Percentiles rank a stretch among this genome's conserved stretches.
Evolutionary conservation across 1,284 basidiomycete species (phyloP).

Genomic region (Hymenochaete sp.): DNA sequence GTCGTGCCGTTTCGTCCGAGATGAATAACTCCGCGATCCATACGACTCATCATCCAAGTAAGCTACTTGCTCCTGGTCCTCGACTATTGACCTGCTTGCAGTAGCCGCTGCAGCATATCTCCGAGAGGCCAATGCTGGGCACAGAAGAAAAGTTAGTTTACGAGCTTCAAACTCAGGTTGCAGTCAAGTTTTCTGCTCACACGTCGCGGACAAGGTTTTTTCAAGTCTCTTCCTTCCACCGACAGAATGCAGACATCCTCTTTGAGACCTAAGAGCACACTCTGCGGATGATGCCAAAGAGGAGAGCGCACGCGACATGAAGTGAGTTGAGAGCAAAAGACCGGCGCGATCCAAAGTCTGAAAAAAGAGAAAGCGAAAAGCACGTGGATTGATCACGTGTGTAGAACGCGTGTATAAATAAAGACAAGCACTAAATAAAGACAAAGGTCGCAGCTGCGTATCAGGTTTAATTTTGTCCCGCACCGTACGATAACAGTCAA

Average conservation of each 20-base stretch:
- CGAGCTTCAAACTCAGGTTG: not conserved
- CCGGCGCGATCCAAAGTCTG: no score
- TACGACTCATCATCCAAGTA: constrained; percentile 9
- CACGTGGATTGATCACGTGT: no score
- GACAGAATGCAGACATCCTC: not conserved
- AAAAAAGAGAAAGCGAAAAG: no score
- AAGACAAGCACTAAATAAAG: no score
- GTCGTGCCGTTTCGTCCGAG: not conserved
- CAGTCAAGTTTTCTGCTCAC: constrained; percentile 1
- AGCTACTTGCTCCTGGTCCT: not conserved
- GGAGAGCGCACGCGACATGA: constrained; percentile 13
- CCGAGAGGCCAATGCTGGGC: not conserved
- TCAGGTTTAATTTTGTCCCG: no score
- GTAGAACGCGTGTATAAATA: no score
- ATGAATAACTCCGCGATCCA: not conserved
- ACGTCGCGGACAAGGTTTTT: not conserved
- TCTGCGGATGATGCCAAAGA: constrained; percentile 9
- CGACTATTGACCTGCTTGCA: not conserved
- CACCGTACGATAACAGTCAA: no score
- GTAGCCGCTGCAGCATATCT: constrained; percentile 11
- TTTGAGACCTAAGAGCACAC: constrained; percentile 3
- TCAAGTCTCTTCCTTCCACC: not conserved
- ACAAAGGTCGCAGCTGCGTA: no score
- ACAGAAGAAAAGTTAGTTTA: not conserved
- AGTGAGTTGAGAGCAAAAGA: constrained; percentile 1